Evolutionary conservation across 768 basidiomycete species (phyloP), one percentile per base, ranked within the genome.

Genomic region (Naganishia randhawae): DNA sequence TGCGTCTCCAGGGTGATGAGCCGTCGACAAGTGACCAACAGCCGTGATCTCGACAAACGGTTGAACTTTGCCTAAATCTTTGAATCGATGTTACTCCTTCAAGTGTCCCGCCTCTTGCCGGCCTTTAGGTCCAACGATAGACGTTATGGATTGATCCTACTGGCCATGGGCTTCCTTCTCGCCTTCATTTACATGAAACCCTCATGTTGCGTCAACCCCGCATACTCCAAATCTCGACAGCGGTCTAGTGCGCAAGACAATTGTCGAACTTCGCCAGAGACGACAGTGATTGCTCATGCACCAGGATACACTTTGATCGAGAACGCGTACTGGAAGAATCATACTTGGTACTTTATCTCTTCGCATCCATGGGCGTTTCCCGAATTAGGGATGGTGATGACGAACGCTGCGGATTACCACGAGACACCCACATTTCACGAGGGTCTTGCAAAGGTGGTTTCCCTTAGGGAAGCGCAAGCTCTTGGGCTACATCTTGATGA

Each of bases 281-380:
- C 57, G 57, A 25, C 35, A 16, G 50, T 75, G 3, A 50, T 73
- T 32, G 52, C 65, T 14, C 71, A 73, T 32, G 71, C 71, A 3
- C 68, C 74, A 6, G 74, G 74, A 27, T 75, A 63, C 52, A 71
- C 71, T 14, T 69, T 75, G 29, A 48, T 75, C 25, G 68, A 71
- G 55, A 71, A 73, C 55, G 71, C 71, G n/a, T 75, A 75, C 66
- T 74, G 70, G 73, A 50, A 50, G 27, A 73, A 73, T 48, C 50
- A 68, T n/a, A 68, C 67, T 6, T 75, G 69, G 64, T 62, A 66
- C 57, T 71, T 74, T 65, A 32, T 75, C n/a, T 71, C 73, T 37
- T 71, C 73, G n/a, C 66, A 70, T 45, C 73, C 73, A 50, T 74
- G 73, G 70, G 45, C 65, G 1, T 54, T 74, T 39, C 74, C 74